Evolutionary conservation across 768 basidiomycete genomes (phyloP), one percentile per base, ranked within the genome.

Genomic region (Tricholoma matsutake): DNA sequence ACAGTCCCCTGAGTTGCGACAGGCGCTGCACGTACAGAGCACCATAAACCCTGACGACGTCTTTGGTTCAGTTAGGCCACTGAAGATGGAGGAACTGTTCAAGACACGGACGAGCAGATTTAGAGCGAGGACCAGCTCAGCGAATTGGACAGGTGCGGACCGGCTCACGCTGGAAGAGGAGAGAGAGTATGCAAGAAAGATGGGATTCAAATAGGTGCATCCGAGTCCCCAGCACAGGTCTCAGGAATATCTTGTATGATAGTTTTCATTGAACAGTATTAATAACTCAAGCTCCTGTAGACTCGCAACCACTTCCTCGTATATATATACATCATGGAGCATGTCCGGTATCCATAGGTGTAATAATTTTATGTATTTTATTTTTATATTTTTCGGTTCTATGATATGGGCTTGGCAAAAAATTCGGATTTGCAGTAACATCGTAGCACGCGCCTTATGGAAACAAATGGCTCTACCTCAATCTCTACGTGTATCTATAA

Each of bases 121-220:
- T 79, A 81, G 96, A 60, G 89, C 92, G 6, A 82, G 96, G 52
- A 92, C 93, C 8, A 96, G 94, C 68, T 96, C 93, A 10, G 96
- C 96, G 34, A 97, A 97, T 71, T 98, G 96, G 96, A 83, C 86
- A 6, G 94, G 93, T n/a, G 76, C 88, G n/a, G 96, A 98, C 75
- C 81, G 86, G 25, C 76, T 98, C 67, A 96, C 93, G 14, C 73
- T 79, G 22, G 86, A 89, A 64, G 96, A 98, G 74, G 88, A 96
- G 75, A 76, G 81, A 60, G 91, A 94, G 64, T 98, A 98, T 71
- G 94, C 89, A 4, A 82, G 83, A 68, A 81, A 91, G 60, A 98
- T 98, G 96, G 95, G 96, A 6, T 98, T 85, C 74, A 82, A 78
- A 66, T 81, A 69, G 66, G 57, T 47, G 32, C 16, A 41, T 39